Conservation (phyloP, 1,284 basidiomycete species). For the Trichosporon ovoides region DNA sequence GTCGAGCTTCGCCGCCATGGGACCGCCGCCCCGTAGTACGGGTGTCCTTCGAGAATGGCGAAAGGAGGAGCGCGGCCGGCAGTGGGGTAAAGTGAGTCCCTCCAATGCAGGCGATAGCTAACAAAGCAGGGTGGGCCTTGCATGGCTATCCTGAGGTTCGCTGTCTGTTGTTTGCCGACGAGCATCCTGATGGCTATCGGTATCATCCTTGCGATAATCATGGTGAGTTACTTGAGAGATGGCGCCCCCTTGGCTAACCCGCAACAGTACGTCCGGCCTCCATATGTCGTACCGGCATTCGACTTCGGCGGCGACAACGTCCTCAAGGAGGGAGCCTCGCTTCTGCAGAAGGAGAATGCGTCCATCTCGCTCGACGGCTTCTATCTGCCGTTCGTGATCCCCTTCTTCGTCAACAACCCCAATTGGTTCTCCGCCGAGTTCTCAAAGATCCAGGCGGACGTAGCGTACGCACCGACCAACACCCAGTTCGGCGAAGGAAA, state of each 20-base stretch:
- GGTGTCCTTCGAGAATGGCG: constrained; percentile 49
- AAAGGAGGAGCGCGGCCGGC: constrained; percentile 48
- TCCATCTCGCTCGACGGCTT: not conserved
- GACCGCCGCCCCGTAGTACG: constrained; percentile 46
- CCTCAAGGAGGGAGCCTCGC: constrained; percentile 5
- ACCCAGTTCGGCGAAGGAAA: constrained; percentile 62
- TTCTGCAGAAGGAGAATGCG: not conserved
- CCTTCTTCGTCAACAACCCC: constrained; percentile 61
- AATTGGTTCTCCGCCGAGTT: constrained; percentile 77
- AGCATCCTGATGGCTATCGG: constrained; percentile 57
- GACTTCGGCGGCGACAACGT: constrained; percentile 3
- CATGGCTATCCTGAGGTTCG: constrained; percentile 30
- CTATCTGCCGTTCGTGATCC: not conserved
- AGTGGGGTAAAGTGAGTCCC: constrained; percentile 43
- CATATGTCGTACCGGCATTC: not conserved
- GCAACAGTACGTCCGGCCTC: not conserved
- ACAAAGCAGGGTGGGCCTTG: constrained; percentile 37
- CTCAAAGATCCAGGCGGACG: constrained; percentile 61
- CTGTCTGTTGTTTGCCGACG: constrained; percentile 49
- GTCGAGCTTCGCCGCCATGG: constrained; percentile 36
- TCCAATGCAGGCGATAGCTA: not conserved
- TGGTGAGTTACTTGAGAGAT: constrained; percentile 54
- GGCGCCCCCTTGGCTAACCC: not conserved
- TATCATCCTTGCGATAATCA: constrained; percentile 62
- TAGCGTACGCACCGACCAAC: constrained; percentile 67